Percentiles rank a stretch among this genome's conserved stretches.
These are phyloP conservation scores for Pseudogymnoascus sp. DNA, from an alignment of 2,329 filamentous ascomycete genomes.

Conservation along the genomic window DNA sequence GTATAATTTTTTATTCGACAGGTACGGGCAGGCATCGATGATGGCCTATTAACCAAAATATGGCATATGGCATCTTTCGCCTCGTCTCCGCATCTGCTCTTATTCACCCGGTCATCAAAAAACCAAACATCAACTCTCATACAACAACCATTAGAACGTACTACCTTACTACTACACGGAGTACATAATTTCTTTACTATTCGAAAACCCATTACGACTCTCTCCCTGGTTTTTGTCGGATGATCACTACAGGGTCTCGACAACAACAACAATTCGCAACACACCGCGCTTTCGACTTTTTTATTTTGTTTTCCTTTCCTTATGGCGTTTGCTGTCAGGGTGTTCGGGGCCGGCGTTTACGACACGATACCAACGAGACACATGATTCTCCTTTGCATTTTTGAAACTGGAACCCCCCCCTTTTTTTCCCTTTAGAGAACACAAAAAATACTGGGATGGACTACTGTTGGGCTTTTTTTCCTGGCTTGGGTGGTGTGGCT, in stretches of 20 bases:
- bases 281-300: not conserved
- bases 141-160: constrained; percentile 4
- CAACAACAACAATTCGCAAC: not conserved
- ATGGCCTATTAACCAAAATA: not conserved
- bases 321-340: constrained; percentile 4
- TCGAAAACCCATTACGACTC: not conserved
- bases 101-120: constrained; percentile 4
- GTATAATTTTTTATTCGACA: constrained; percentile 5
- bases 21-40: not conserved
- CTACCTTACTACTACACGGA: constrained; percentile 1
- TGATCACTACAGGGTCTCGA: not conserved
- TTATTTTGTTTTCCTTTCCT: constrained; percentile 1
- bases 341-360: not conserved
- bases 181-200: constrained; percentile 1
- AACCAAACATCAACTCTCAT: constrained; percentile 1
- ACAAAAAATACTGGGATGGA: not conserved
- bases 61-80: not conserved
- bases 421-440: not conserved
- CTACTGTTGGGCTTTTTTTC: constrained; percentile 1
- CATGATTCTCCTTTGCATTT: constrained; percentile 4
- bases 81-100: not conserved
- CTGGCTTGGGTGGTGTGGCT: constrained; percentile 5
- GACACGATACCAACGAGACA: constrained; percentile 5
- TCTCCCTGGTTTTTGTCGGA: not conserved
- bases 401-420: not conserved